Evolutionary conservation across 129 eudicot genomes (phyloP), one percentile per base, ranked within the genome.

Genomic region (Dittrichia graveolens): DNA sequence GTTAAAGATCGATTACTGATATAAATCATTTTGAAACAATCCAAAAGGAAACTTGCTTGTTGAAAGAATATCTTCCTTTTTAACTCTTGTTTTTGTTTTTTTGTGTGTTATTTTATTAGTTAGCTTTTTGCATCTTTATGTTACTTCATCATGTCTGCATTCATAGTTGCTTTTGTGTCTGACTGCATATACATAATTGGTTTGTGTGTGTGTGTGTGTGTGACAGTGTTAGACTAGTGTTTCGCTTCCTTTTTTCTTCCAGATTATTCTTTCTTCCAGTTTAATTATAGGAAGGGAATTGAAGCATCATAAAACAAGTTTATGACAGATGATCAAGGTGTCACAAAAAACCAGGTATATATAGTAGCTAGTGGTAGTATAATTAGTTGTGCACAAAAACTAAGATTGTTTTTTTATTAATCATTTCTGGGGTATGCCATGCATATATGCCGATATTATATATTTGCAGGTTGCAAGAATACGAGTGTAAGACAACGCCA

Each of bases 381-480:
- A 24, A n/a, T n/a, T n/a, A 70, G 81, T 78, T 70, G 38, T 70
- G 81, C 82, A 78, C 82, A 70, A 77, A 76, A 77, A 77, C 70
- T 59, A 68, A 77, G 70, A 66, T 43, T 66, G 61, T 43, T 65
- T 55, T 63, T 75, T 43, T 75, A 66, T 43, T 43, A 56, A 65
- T 75, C 43, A 55, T 75, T 75, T 56, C 48, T 44, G 74, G 47
- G 8, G 35, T 15, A 35, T 75, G 78, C 68, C 54, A 73, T 73
- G 80, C 74, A 65, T n/a, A n/a, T n/a, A n/a, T 75, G 79, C 56
- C 54, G 40, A 12, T 46, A 61, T 8, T 40, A 24, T 35, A 66
- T 66, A 16, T 58, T 44, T 66, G 62, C 72, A 69, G 71, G 62
- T 68, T 77, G 70, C 75, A 77, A 70, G 66, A 43, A 78, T 78